Evolutionary conservation across 2,329 filamentous ascomycete species (phyloP), one percentile per base, ranked within the genome.

Genomic region (Neonectria sp.): DNA sequence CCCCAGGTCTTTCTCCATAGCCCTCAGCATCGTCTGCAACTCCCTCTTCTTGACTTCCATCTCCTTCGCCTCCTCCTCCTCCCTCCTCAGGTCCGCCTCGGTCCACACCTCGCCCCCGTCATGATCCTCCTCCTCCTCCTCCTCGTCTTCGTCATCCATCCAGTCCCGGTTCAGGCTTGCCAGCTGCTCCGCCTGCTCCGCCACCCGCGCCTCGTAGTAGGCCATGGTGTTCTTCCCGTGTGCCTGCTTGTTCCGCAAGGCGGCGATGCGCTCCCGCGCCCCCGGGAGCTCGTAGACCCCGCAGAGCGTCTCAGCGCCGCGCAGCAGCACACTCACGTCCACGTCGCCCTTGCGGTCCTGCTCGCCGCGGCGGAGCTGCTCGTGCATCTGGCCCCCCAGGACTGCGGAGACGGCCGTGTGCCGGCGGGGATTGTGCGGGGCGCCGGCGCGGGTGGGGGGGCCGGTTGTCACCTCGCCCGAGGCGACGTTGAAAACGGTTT

Each of bases 391-490:
- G 0, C 91, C 92, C 6, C 96, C 96, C 9, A 98, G 83, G 0
- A 98, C 95, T 8, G 95, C 94, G 3, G 95, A 93, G 2, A 98
- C 95, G 11, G 95, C 95, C 2, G 94, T 97, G 82, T 92, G 93
- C 67, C 90, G 88, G 72, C 89, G 89, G 49, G 89, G 91, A 69
- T 85, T 86, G 72, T 70, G 69, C 2, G 52, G 46, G 51, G 59
- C 59, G 84, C 86, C 69, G 82, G 77, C 52, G 78, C 80, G 74
- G 83, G 86, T 77, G 64, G 86, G 85, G 71, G 76, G 84, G 9
- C 84, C 88, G 1, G 89, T 88, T 0, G 88, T 91, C 27, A 91
- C 88, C 74, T 91, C 88, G 70, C 88, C 89, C 0, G 84, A 88
- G 1, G 89, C 83, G 55, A 91, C 89, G 69, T 90, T 91, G 81